phyloP scores from a whole-genome alignment of 179 eudicot species.

The Spergularia azorica region DNA sequence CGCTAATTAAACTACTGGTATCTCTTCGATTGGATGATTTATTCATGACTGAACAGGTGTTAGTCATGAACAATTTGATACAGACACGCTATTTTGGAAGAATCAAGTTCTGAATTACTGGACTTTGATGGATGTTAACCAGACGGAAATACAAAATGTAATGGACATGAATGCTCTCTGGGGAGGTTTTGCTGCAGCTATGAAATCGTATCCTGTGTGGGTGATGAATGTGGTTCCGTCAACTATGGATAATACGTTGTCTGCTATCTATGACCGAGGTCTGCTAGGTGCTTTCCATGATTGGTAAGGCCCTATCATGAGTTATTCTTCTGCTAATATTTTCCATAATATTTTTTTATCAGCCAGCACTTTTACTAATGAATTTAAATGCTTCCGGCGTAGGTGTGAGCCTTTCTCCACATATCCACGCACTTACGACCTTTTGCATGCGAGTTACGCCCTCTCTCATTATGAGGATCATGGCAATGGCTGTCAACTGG shows the following conservation, averaged over 20 bases:
- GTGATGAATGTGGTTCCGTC: constrained; percentile 93
- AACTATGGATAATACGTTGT: constrained; percentile 60
- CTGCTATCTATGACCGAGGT: constrained; percentile 84
- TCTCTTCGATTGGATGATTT: background rate
- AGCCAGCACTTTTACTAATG: background rate
- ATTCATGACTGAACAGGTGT: constrained; percentile 49
- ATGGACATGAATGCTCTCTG: constrained; percentile 92
- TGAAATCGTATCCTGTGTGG: constrained; percentile 91
- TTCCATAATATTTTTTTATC: background rate
- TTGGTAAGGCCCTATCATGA: constrained; percentile 54
- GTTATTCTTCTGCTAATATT: background rate
- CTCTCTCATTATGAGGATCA: constrained; percentile 68
- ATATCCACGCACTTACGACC: constrained; percentile 90
- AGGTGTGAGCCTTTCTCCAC: constrained; percentile 99
- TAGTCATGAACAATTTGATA: constrained; percentile 52
- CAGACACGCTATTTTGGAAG: constrained; percentile 81
- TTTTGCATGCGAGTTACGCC: constrained; percentile 82
- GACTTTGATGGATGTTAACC: constrained; percentile 71
- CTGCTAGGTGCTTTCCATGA: constrained; percentile 86
- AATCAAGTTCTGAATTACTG: constrained; percentile 90
- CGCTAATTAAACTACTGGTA: no score
- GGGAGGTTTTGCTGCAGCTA: constrained; percentile 92
- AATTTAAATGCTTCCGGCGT: constrained; percentile 13
- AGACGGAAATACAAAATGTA: constrained; percentile 74
- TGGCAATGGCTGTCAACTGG: constrained; percentile 59